Evolutionary conservation across 495 filamentous ascomycete species (phyloP).

Genomic region (Aspergillus sclerotiicarbonarius): DNA sequence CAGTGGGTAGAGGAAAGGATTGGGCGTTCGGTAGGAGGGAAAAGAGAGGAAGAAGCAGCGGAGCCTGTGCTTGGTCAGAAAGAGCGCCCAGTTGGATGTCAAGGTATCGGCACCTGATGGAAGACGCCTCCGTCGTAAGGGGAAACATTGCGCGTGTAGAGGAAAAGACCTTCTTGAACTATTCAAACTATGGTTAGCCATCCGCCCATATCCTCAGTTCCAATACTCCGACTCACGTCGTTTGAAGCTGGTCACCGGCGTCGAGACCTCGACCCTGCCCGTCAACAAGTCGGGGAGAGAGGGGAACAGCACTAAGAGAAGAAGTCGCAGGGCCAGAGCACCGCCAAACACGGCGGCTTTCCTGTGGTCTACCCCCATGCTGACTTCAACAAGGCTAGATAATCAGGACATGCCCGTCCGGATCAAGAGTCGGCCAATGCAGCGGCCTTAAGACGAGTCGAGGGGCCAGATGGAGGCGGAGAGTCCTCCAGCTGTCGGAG

Average conservation of each 20-base stretch:
- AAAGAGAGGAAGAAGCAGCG: conserved; percentile 87
- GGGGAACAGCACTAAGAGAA: conserved; percentile 79
- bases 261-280: conserved; percentile 92
- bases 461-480: not conserved
- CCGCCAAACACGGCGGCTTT: conserved; percentile 72
- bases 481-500: conserved; percentile 25
- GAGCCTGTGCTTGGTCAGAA: conserved; percentile 54
- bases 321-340: conserved; percentile 75
- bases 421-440: not conserved
- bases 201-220: not conserved
- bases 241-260: conserved; percentile 96
- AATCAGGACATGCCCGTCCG: conserved; percentile 13
- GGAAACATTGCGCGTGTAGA: conserved; percentile 93
- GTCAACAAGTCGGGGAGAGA: conserved; percentile 81
- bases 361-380: conserved; percentile 67
- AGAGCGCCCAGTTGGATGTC: not conserved
- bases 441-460: not conserved
- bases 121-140: conserved; percentile 98
- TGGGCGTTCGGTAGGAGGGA: conserved; percentile 71
- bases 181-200: not conserved
- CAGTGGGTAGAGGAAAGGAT: conserved; percentile 65
- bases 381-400: conserved; percentile 6
- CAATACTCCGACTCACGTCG: conserved; percentile 60
- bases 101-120: conserved; percentile 63
- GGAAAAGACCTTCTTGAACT: conserved; percentile 96